Conservation (phyloP, 83 land plant genomes). For the Diphasiastrum complanatum region DNA sequence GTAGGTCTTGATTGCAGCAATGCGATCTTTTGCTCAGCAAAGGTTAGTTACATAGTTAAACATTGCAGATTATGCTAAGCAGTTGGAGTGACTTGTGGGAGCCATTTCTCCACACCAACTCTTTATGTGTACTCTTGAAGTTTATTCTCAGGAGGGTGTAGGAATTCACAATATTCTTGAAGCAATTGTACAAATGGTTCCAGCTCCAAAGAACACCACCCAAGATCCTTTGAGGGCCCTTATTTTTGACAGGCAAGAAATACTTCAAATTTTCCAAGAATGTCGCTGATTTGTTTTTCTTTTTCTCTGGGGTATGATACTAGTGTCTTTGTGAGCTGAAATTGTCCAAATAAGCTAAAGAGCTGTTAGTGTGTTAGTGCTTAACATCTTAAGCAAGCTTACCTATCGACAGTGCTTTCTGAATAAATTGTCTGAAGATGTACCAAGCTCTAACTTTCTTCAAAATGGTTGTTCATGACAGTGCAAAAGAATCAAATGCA, state of each 20-base stretch:
- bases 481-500: no score
- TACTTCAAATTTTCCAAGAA: background rate
- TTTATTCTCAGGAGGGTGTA: constrained; percentile 61
- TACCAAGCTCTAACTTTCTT: no score
- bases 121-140: no score
- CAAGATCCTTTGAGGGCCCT: constrained; percentile 75
- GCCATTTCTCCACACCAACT: no score
- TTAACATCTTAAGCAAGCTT: no score
- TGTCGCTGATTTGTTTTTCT: background rate
- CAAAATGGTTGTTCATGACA: no score
- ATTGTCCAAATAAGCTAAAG: background rate
- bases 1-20: constrained; percentile 86
- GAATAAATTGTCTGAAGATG: no score
- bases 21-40: constrained; percentile 92
- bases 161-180: constrained; percentile 77
- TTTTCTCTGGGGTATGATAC: background rate
- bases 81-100: no score
- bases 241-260: constrained; percentile 80
- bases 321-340: background rate
- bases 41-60: no score
- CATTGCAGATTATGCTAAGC: no score
- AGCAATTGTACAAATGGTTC: constrained; percentile 73
- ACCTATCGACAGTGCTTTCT: no score
- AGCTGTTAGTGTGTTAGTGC: no score
- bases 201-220: constrained; percentile 72